These are phyloP conservation scores for Apostasia shenzhenica DNA, from an alignment of 106 monocot species.

Conservation along the genomic window DNA sequence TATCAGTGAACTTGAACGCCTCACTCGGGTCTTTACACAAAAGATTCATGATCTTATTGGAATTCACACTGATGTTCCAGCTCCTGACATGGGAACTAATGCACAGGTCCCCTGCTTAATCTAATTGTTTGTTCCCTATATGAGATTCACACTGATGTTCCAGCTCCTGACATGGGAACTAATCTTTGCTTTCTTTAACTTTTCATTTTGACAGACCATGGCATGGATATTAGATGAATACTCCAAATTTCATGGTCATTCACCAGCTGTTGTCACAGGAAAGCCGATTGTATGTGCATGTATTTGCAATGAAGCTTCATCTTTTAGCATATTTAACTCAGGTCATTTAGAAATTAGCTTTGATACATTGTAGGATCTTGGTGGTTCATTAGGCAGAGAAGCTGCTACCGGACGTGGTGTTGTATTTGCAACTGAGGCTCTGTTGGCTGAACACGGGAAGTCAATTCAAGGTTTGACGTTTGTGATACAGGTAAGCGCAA, in stretches of 20 bases:
- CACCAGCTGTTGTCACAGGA: constrained; percentile 85
- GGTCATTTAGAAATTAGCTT: neutral
- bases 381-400: constrained; percentile 88
- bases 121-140: constrained; percentile 84
- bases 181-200: constrained; percentile 5
- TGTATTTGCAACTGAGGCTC: constrained; percentile 67
- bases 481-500: constrained; percentile 62
- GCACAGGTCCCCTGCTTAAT: constrained; percentile 64
- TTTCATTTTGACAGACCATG: constrained; percentile 57
- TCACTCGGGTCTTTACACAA: constrained; percentile 89
- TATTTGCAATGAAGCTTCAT: neutral
- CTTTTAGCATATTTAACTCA: neutral
- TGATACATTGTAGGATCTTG: constrained; percentile 60
- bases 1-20: constrained; percentile 71
- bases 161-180: constrained; percentile 93
- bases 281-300: constrained; percentile 76
- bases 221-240: constrained; percentile 98
- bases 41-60: constrained; percentile 92
- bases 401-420: constrained; percentile 88
- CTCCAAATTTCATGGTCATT: constrained; percentile 86
- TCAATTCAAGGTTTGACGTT: constrained; percentile 69
- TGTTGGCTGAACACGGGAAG: constrained; percentile 71
- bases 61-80: constrained; percentile 76
- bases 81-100: constrained; percentile 99
- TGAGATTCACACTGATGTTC: constrained; percentile 72